Evolutionary conservation across 208 protist genomes (phyloP).

Genomic region (Strigomonas galati): DNA sequence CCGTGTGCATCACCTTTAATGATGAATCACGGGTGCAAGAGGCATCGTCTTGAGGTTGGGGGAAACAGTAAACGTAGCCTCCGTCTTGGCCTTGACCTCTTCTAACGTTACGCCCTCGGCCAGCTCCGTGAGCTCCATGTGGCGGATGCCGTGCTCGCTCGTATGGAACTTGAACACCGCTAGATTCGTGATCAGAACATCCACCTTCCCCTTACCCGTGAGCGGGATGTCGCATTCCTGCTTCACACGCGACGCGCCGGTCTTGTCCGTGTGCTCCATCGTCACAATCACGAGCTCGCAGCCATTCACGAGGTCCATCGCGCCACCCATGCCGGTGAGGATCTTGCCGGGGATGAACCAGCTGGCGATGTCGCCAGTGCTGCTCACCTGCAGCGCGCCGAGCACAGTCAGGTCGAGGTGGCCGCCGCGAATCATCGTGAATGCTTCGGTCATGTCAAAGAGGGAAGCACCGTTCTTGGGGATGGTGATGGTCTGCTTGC

Average conservation of each 20-base stretch:
- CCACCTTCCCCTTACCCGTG: constrained; percentile 76
- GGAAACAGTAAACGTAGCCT: constrained; percentile 38
- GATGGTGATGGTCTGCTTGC: constrained; percentile 94
- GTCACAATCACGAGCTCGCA: constrained; percentile 90
- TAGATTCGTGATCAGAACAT: constrained; percentile 94
- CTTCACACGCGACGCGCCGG: constrained; percentile 81
- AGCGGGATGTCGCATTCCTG: constrained; percentile 78
- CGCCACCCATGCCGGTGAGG: constrained; percentile 96
- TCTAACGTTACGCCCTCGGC: constrained; percentile 82
- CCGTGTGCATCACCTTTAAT: too few relatives aligned
- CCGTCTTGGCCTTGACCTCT: constrained; percentile 56
- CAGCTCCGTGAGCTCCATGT: constrained; percentile 79
- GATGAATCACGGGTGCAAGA: constrained; percentile 22
- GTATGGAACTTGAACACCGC: constrained; percentile 41
- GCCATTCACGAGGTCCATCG: constrained; percentile 89
- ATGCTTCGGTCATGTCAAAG: constrained; percentile 64
- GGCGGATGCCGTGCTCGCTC: constrained; percentile 10
- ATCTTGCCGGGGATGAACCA: constrained; percentile 96
- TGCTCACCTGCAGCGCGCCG: constrained; percentile 90
- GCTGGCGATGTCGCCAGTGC: constrained; percentile 93
- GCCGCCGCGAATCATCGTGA: constrained; percentile 94
- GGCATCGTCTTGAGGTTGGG: constrained; percentile 29
- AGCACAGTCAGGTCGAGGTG: constrained; percentile 93
- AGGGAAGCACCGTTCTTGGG: constrained; percentile 76
- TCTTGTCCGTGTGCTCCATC: constrained; percentile 93